A percentile compares a stretch with the other conserved stretches of the same genome.
phyloP scores from a whole-genome alignment of 176 grass and related monocot genomes.

The Poa pratensis region DNA sequence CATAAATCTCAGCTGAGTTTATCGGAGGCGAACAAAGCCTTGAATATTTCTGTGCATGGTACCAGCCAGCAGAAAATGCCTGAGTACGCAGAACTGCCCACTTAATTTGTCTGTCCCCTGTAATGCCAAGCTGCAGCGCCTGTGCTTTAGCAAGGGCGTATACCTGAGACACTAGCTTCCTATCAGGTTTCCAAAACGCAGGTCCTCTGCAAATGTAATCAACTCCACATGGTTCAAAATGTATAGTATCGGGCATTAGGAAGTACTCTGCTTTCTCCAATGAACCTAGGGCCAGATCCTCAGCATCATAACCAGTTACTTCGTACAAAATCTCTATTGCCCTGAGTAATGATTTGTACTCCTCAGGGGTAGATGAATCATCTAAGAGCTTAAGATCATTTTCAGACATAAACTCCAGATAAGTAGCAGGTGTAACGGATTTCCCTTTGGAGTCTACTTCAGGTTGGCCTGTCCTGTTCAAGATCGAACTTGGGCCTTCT shows the following conservation, averaged over 20 bases:
- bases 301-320: neutral
- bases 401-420: neutral
- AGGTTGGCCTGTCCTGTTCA: neutral
- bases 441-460: neutral
- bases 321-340: neutral
- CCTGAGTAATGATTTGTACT: neutral
- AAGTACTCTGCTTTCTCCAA: neutral
- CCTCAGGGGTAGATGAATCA: neutral
- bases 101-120: neutral
- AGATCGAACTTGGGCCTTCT: neutral
- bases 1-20: neutral
- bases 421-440: neutral
- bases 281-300: neutral
- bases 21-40: neutral
- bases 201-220: neutral
- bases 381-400: neutral
- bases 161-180: neutral
- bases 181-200: neutral
- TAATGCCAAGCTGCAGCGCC: neutral
- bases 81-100: neutral
- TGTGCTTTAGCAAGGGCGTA: neutral
- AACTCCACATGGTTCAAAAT: neutral
- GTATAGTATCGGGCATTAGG: neutral
- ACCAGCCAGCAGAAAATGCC: conserved; percentile 9
- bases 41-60: conserved; percentile 3